phyloP scores from a whole-genome alignment of 139 green algal species.

The Edaphochlamys debaryana region DNA sequence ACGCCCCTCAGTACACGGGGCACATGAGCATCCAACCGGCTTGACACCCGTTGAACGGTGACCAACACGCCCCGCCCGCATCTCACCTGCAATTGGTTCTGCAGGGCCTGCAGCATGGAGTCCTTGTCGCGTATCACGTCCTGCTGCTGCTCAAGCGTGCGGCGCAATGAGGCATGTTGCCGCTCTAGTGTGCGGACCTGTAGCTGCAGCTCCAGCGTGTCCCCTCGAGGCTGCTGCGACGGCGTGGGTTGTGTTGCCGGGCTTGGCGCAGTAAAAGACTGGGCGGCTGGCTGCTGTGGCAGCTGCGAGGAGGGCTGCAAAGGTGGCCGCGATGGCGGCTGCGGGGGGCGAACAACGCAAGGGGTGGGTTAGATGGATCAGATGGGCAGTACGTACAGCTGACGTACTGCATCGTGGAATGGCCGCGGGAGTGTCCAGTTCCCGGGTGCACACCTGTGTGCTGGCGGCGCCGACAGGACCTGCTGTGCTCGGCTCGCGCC shows the following conservation, averaged over 20 bases:
- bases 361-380: no score
- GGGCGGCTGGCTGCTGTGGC: background rate
- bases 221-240: constrained; percentile 5
- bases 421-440: no score
- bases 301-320: background rate
- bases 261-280: background rate
- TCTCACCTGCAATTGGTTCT: constrained; percentile 19
- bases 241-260: background rate
- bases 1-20: no score
- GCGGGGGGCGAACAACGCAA: no score
- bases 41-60: no score
- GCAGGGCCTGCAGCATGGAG: constrained; percentile 12
- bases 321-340: background rate
- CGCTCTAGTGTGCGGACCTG: constrained; percentile 6
- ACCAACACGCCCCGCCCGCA: no score
- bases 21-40: no score
- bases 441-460: no score
- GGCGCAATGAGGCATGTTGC: constrained; percentile 21
- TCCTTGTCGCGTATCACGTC: constrained; percentile 30
- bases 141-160: constrained; percentile 22
- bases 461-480: no score
- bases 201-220: constrained; percentile 2
- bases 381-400: no score
- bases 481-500: no score
- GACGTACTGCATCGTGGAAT: no score